Conservation (phyloP, 371 early-diverging fungal species). For the Rhizomucor pusillus region DNA sequence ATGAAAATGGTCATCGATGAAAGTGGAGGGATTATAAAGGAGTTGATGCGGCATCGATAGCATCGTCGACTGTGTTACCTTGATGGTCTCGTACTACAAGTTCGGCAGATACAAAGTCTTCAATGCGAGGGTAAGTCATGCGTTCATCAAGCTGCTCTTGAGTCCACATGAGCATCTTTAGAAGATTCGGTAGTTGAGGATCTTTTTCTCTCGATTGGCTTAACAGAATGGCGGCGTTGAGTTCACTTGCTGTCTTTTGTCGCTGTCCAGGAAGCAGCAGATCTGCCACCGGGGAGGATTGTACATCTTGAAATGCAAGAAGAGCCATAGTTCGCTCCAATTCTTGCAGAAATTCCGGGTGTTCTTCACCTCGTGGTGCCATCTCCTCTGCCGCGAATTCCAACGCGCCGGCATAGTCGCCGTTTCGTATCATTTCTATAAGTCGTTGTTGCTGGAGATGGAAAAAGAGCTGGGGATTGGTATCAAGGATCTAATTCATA, state of each 20-base stretch:
- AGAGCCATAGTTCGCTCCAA: slow-evolving; percentile 95
- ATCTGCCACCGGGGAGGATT: slow-evolving; percentile 73
- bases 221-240: slow-evolving; percentile 90
- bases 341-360: slow-evolving; percentile 92
- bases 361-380: slow-evolving; percentile 93
- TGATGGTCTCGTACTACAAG: slow-evolving; percentile 47
- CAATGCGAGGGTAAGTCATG: slow-evolving; percentile 79
- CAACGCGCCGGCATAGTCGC: slow-evolving; percentile 78
- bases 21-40: slow-evolving; percentile 3
- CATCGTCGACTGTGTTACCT: slow-evolving; percentile 28
- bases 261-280: slow-evolving; percentile 84
- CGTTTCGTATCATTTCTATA: slow-evolving; percentile 89
- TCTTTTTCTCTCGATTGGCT: slow-evolving; percentile 92
- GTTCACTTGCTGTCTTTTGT: slow-evolving; percentile 89
- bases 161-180: slow-evolving; percentile 90
- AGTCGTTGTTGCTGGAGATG: slow-evolving; percentile 94
- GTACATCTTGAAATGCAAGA: slow-evolving; percentile 80
- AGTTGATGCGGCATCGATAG: slow-evolving; percentile 10
- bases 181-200: slow-evolving; percentile 85
- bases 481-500: slow-evolving; percentile 80
- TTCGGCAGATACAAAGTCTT: slow-evolving; percentile 79
- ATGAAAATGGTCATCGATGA: too few species aligned
- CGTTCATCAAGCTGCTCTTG: slow-evolving; percentile 86
- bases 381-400: slow-evolving; percentile 96
- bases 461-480: slow-evolving; percentile 91